Evolutionary conservation across 164 flowering plant genomes (phyloP), one percentile per base, ranked within the genome.

Genomic region (Magnolia changhungtana): DNA sequence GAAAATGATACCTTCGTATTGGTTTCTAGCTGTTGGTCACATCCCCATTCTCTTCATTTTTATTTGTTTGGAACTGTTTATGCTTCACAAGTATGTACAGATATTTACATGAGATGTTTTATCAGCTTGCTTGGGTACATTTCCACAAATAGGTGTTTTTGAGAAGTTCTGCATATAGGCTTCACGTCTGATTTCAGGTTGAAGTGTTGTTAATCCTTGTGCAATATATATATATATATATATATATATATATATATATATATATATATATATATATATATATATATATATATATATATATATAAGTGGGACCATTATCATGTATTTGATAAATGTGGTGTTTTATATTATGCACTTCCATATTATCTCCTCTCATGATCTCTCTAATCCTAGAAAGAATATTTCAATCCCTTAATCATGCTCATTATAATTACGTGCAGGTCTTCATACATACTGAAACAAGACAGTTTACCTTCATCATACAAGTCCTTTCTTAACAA

Each of bases 361-460:
- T 64, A 20, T 11, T 67, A 29, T 67, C 18, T 67, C 24, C 19
- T 67, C 49, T 67, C 49, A 9, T 11, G 9, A 45, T 23, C 51
- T 24, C 14, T 10, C 24, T 45, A 69, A 45, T 45, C 72, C 14
- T 49, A 49, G n/a, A 55, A 55, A 20, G 13, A 29, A 67, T 2
- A 69, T 19, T 49, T 67, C 37, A 45, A 8, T 45, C 27, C 37
- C 3, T 18, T 14, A 23, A 27, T 66, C 29, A 6, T 75, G 24
- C 65, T 68, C 14, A 8, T 31, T 27, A 9, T 63, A 65, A 71
- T 65, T 72, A 45, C 70, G 69, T 83, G 75, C 88, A 95, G 98
- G 91, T 92, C 96, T 76, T 94, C 99, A 72, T 96, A 93, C 84
- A 89, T 96, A 84, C 78, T 96, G 85, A 91, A 87, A 87, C 98